Evolutionary conservation across 306 rosid species (phyloP).

Genomic region (Quercus ilex): DNA sequence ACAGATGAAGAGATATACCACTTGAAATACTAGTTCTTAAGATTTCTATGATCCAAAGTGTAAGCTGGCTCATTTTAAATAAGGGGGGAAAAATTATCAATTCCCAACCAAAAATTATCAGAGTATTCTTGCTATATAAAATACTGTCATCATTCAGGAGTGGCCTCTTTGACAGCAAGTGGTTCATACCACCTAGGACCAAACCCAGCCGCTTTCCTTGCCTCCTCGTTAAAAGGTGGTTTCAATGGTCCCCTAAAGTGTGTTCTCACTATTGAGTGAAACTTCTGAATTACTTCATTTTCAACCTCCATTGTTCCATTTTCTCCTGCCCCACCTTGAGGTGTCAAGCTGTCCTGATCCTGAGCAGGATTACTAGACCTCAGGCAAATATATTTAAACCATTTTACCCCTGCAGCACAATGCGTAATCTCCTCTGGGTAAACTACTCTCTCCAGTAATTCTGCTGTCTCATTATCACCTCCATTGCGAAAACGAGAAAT

Average conservation of each 20-base stretch:
- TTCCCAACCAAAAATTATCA: background rate
- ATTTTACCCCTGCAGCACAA: slow-evolving; percentile 82
- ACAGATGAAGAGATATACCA: too few species aligned
- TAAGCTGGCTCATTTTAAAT: background rate
- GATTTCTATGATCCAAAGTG: background rate
- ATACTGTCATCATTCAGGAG: background rate
- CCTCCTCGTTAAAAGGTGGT: slow-evolving; percentile 83
- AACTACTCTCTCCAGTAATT: slow-evolving; percentile 68
- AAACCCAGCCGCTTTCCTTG: slow-evolving; percentile 82
- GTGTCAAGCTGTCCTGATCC: slow-evolving; percentile 11
- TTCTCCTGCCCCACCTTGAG: slow-evolving; percentile 14
- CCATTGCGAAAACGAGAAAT: slow-evolving; percentile 60
- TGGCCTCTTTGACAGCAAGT: slow-evolving; percentile 59
- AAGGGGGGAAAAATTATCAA: background rate
- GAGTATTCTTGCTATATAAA: background rate
- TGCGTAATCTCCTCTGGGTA: slow-evolving; percentile 87
- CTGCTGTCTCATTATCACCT: slow-evolving; percentile 65
- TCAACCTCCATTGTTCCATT: slow-evolving; percentile 23
- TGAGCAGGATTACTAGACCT: slow-evolving; percentile 24
- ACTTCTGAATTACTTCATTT: slow-evolving; percentile 48
- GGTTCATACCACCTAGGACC: slow-evolving; percentile 88
- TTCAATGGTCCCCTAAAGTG: slow-evolving; percentile 80
- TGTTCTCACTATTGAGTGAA: slow-evolving; percentile 62
- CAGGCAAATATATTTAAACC: slow-evolving; percentile 72
- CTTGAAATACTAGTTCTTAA: background rate